Base-by-base conservation (phyloP, 2,329 filamentous ascomycete species). In the Venturiaceae sp. region DNA sequence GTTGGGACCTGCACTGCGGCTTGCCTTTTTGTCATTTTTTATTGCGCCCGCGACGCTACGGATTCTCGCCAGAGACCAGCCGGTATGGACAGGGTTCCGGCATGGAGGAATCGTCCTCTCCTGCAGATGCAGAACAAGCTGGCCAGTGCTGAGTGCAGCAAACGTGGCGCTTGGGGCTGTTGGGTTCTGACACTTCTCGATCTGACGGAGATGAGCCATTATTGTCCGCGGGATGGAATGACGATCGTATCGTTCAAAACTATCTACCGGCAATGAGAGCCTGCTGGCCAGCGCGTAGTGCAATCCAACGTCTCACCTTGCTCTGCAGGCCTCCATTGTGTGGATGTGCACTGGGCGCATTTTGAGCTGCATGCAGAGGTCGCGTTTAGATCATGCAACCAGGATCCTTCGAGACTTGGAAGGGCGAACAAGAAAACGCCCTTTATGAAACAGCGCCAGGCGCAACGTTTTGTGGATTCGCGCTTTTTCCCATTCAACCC, bases 61-160 rank as follows among this genome's bases (percentile, higher is more conserved):
- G n/a, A n/a, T n/a, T n/a, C n/a, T n/a, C n/a, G 28, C 23, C 41
- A 46, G 9, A 46, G 41, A 21, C 13, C 26, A 28, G 30, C 19
- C 13, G 30, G 44, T 30, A 50, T 50, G 44, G 13, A n/a, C 44
- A 50, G 44, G 44, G 26, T 50, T 50, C 23, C 41, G n/a, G 41
- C 44, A 50, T 47, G 30, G 26, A 47, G 41, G 41, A 28, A 28
- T n/a, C 23, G 41, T 13, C 41, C 21, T 26, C 41, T 47, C 26
- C 44, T 30, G 44, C 44, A 50, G 44, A 50, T 50, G 44, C 44
- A 50, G 44, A 47, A 50, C 44, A 50, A n/a, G n/a, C n/a, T n/a
- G n/a, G n/a, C n/a, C n/a, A n/a, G n/a, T n/a, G n/a, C n/a, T n/a
- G n/a, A n/a, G n/a, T n/a, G n/a, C n/a, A n/a, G n/a, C n/a, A n/a